Evolutionary conservation across 441 rosid genomes (phyloP), one percentile per base, ranked within the genome.

Genomic region (Adansonia rubrostipa): DNA sequence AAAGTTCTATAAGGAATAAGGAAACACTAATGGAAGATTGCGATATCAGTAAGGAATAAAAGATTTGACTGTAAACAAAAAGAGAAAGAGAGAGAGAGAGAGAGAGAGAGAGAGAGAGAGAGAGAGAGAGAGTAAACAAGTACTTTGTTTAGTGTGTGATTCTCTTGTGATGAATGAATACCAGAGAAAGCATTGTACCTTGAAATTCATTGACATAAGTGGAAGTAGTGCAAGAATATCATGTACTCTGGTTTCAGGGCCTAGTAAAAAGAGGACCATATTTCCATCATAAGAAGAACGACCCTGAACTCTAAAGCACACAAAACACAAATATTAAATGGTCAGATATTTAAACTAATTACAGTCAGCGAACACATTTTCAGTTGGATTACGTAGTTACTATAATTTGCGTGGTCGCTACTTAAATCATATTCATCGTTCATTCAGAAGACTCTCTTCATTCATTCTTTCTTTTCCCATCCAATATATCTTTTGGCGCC

Each of bases 11-110:
- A 70, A 77, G 62, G 77, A 76, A 79, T 61, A 80, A 78, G 77
- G 78, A 79, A 77, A 76, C 79, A 84, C 83, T n/a, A 84, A 72
- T 77, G 80, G 77, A 75, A 83, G 84, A 83, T 78, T 69, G 86
- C 80, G 84, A 84, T 48, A 69, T 57, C 73, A 68, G 56, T 47
- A 20, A 68, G 20, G 36, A 68, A 22, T 1, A 42, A 20, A 22
- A 68, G 36, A 68, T 68, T 68, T 44, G 54, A 13, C 36, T 4
- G 10, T 19, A 22, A 68, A 15, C 11, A 24, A 9, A 45, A 66
- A 42, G 9, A 40, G 3, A 33, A 3, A 33, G 2, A 28, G 2
- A 28, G 2, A 28, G 28, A 24, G 28, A 28, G 2, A 28, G 33
- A 33, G 36, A 33, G 4, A 28, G 2, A 28, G 2, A 28, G 2